Evolutionary conservation across 1,284 basidiomycete genomes (phyloP), one percentile per base, ranked within the genome.

Genomic region (Moesziomyces parantarcticus): DNA sequence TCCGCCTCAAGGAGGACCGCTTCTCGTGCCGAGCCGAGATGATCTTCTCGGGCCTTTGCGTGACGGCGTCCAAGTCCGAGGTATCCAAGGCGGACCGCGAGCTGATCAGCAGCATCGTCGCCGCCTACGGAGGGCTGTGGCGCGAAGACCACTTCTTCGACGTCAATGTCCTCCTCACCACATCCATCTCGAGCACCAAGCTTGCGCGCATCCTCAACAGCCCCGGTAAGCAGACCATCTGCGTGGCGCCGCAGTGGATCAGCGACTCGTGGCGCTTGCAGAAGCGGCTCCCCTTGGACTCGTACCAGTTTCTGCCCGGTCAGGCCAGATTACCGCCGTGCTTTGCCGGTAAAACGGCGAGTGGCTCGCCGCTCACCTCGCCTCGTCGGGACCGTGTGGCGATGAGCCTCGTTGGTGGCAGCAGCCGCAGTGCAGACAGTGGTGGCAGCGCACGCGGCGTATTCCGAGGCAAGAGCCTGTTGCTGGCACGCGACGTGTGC

Each of bases 111-210:
- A 90, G 89, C 0, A 90, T 89, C 0, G 89, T 94, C 44, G 86
- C 87, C 1, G 88, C 89, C 0, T 88, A 92, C n/a, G 93, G 94
- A 0, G 93, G 94, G 3, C 90, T 92, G 81, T 93, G 89, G 88
- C 88, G 91, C 16, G 85, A 86, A 1, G 89, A 89, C 5, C 87
- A 93, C 51, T 92, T 92, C 0, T 88, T 88, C 60, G 93, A 95
- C 69, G 90, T 93, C 40, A 94, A 93, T 1, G 93, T 95, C 82
- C 87, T 94, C 48, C 91, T 95, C 75, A 89, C 89, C 29, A 83
- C 53, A 11, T 54, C 52, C 36, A 53, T 61, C 47, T 61, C 67
- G 20, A 53, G 52, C 43, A n/a, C 48, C 42, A 73, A 70, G 46
- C 52, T 76, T 41, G 32, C 22, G 18, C 66, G 69, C 51, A 59